Base-by-base conservation (phyloP, 345 rosid species). In the Limnanthes douglasii region DNA sequence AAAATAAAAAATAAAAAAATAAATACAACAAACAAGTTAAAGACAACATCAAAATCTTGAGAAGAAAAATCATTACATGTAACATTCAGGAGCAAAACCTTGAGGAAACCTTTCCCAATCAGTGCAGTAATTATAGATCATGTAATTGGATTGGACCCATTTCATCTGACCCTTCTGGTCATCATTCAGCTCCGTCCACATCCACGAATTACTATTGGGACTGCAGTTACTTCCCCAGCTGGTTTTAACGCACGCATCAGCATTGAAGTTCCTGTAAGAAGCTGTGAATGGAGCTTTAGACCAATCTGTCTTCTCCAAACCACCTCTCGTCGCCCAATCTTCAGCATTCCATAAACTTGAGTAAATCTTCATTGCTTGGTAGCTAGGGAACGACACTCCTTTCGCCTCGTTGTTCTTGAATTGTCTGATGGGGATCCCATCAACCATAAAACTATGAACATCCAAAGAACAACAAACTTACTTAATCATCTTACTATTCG, bases 301-400 rank as follows among this genome's bases (percentile, higher is more conserved):
- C 30, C 85, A 73, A 25, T 71, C 73, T 1, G 46, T 71, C 68
- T 77, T 73, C 9, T 70, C 65, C 11, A 31, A 48, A 1, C 81
- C 85, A 0, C 88, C 88, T 11, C 66, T 68, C 4, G 86, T 76
- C 1, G 86, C 84, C 88, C 75, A 73, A 15, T 76, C 64, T 37
- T 77, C 94, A 0, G 81, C 94, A 54, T 76, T 67, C 84, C 88
- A 77, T 0, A 81, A 41, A 25, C 73, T 72, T 0, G 77, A 72
- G 43, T 72, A 54, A 0, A 76, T 46, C 24, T 67, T 73, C 84
- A 73, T 81, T 1, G 78, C 57, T 36, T 73, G 74, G 34, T 30
- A 60, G 55, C 62, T 77, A 0, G 76, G 90, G 53, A 57, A 82
- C 2, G 75, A 64, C 12, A 83, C 68, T 0, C 66, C 66, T 11